Evolutionary conservation across 352 stramenopile genomes (phyloP), one percentile per base, ranked within the genome.

Genomic region (Pythium coloratum): DNA sequence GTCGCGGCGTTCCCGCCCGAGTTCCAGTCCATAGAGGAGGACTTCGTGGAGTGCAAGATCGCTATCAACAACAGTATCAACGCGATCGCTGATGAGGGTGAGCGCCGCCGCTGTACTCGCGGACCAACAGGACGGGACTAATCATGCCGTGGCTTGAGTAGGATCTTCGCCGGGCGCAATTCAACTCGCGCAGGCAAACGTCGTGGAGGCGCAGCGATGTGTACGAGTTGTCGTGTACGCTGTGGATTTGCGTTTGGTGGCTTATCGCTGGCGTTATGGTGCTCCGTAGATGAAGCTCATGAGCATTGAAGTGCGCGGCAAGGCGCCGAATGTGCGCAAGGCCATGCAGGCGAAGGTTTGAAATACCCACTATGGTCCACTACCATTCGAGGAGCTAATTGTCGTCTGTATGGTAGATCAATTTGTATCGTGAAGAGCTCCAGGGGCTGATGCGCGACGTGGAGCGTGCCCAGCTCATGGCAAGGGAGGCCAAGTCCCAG

Each of bases 21-120:
- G 66, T 93, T 93, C 66, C 70, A 77, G 57, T 83, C 78, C 55
- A 78, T 91, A 24, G 85, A 91, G 71, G 85, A 88, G 64, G 82
- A 93, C 70, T 93, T 90, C 55, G 80, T 93, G 53, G 82, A 93
- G 47, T 83, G 78, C 73, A 93, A 93, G 73, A 90, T 90, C 64
- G 73, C 81, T 26, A 90, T 93, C 57, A 93, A 93, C 72, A 91
- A 93, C 74, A 79, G 64, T 53, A 82, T 93, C 57, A 84, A 82
- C 58, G 78, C 84, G 18, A 84, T 93, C 8, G 54, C 89, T n/a
- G 74, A 73, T 26, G 72, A 84, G 67, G 73, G 85, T 80, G 55
- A 28, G 55, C n/a, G 33, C 55, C n/a, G 16, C 18, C 2, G 7
- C 16, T 32, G 46, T 18, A 16, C 16, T 12, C 13, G 38, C 38